phyloP scores from a whole-genome alignment of 2,329 filamentous ascomycete genomes.

The Botrytis medusae region DNA sequence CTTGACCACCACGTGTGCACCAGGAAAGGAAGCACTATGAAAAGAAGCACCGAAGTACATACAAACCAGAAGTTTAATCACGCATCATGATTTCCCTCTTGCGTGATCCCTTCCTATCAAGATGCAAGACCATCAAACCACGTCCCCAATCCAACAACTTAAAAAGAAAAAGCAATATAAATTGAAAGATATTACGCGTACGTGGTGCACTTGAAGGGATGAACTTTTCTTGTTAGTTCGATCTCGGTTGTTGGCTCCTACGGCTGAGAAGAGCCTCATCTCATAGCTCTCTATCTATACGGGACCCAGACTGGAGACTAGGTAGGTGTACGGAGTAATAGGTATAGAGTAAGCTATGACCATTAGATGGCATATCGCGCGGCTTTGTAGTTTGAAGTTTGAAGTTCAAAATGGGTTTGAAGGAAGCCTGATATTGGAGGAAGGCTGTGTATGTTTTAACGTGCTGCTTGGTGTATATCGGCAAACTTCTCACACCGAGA shows the following conservation, averaged over 20 bases:
- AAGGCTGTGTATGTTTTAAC: background rate
- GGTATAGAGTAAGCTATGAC: background rate
- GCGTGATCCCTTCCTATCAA: background rate
- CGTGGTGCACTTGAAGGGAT: background rate
- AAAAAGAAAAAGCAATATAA: background rate
- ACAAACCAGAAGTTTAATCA: background rate
- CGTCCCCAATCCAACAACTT: background rate
- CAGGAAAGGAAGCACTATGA: background rate
- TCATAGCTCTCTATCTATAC: background rate
- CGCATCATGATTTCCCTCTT: background rate
- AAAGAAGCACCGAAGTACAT: background rate
- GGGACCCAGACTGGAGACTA: background rate
- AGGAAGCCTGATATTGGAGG: background rate
- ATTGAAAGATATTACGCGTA: background rate
- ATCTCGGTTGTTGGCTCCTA: background rate
- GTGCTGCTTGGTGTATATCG: background rate
- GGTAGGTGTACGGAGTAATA: background rate
- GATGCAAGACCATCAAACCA: background rate
- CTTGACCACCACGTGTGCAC: slow-evolving; percentile 6
- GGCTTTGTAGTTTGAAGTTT: background rate
- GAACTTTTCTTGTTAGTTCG: background rate
- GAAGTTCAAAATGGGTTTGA: background rate
- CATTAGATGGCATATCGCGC: background rate
- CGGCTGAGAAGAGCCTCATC: background rate
- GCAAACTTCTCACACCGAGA: background rate